Conservation (phyloP, 805 yeast species). For the Lachancea mirantina region DNA sequence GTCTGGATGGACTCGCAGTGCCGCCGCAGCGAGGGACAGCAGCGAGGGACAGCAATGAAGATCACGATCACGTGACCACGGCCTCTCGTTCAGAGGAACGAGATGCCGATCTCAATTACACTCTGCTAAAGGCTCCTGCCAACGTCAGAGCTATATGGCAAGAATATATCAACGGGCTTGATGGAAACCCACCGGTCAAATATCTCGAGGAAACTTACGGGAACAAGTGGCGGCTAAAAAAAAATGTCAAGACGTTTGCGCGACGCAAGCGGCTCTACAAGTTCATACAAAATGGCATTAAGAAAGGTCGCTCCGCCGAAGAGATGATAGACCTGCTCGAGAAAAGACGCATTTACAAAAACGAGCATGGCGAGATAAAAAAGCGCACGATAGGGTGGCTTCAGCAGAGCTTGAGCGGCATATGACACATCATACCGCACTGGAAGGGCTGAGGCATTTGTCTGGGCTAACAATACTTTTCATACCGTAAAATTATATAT, state of each 20-base stretch:
- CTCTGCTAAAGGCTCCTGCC: conserved; percentile 29
- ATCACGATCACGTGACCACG: neutral
- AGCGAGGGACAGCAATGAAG: neutral
- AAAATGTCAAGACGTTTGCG: conserved; percentile 31
- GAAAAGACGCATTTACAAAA: conserved; percentile 25
- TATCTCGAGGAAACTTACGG: conserved; percentile 36
- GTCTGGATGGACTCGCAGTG: too few relatives aligned
- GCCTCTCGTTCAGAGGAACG: neutral
- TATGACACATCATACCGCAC: too few relatives aligned
- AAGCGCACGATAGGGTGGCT: conserved; percentile 33
- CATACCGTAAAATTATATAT: too few relatives aligned
- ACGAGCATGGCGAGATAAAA: conserved; percentile 29
- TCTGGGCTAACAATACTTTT: too few relatives aligned
- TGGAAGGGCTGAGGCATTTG: too few relatives aligned
- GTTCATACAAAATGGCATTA: conserved; percentile 30
- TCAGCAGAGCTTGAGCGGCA: conserved; percentile 31
- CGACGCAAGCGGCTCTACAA: conserved; percentile 32
- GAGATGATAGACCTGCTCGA: conserved; percentile 29
- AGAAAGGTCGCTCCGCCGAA: conserved; percentile 29
- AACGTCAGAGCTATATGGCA: conserved; percentile 32
- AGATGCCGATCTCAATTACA: conserved; percentile 18
- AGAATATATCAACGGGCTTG: conserved; percentile 36
- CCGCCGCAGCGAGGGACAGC: neutral
- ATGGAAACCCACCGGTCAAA: conserved; percentile 36
- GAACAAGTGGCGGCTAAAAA: conserved; percentile 36